Base-by-base conservation (phyloP, 106 monocot species). In the Narthecium ossifragum region DNA sequence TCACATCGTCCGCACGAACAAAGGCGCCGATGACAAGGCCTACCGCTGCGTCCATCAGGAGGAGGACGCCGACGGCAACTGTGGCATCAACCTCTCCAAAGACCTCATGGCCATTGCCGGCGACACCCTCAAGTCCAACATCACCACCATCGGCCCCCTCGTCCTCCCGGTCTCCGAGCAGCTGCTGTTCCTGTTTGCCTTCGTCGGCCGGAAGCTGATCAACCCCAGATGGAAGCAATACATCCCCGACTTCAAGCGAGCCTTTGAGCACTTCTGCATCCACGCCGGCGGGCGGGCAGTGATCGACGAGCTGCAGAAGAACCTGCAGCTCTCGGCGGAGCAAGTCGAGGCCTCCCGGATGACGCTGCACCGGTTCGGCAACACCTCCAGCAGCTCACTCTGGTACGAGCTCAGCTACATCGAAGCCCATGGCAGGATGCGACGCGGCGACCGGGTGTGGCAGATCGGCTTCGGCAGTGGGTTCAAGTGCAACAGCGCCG, bases 71-170 rank as follows among this genome's bases (percentile, higher is more conserved):
- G 68, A 55, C 11, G 75, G 75, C 0, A 53, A 68, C 31, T 18
- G 18, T 20, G 81, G 81, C 21, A 66, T 81, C 25, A 51, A 28
- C 26, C 67, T 79, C 6, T 67, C 75, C 24, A 85, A 85, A 37
- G 79, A 85, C 57, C 79, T 85, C 24, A 86, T 76, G 77, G 47
- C 59, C 14, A 66, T 85, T 30, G 84, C 84, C n/a, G 84, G 80
- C 6, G 61, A 74, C 8, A 67, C 83, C 25, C 76, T 88, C 57
- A 83, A 83, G 69, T 57, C 76, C 20, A 88, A 88, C 73, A 88
- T 88, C 70, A 83, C 80, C 26, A 61, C 80, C 41, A 75, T 77
- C 30, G 81, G 73, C 2, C 81, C 76, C 3, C 60, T 82, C n/a
- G 81, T 82, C 20, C 69, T 82, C 24, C 82, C 82, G 8, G 48